Evolutionary conservation across 768 basidiomycete genomes (phyloP).

Genomic region (Pleurotus djamor): DNA sequence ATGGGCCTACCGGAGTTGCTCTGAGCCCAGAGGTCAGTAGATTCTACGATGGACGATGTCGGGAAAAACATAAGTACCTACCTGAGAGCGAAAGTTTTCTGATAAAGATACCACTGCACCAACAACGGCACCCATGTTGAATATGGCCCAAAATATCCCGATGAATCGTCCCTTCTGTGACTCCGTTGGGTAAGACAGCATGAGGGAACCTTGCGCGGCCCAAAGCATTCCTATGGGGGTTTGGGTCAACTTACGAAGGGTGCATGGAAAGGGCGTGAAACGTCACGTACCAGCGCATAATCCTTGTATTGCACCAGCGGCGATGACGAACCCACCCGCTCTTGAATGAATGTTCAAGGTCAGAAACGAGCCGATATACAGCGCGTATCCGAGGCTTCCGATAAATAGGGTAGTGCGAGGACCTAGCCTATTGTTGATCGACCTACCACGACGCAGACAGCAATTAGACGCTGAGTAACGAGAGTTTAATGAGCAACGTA

Average conservation of each 20-base stretch:
- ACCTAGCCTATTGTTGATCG: conserved; percentile 69
- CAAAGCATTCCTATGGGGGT: too few species aligned
- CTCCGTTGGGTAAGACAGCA: conserved; percentile 84
- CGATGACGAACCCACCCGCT: conserved; percentile 64
- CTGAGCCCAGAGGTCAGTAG: neutral
- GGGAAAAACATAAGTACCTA: conserved; percentile 20
- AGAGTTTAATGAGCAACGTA: conserved; percentile 6
- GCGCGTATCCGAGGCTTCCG: conserved; percentile 73
- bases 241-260: neutral
- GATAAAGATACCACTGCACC: conserved; percentile 76
- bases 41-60: neutral
- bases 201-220: conserved; percentile 81
- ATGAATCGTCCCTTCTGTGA: conserved; percentile 75
- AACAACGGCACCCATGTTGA: conserved; percentile 80
- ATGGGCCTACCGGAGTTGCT: conserved; percentile 9
- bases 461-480: neutral
- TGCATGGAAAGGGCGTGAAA: conserved; percentile 15
- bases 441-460: neutral
- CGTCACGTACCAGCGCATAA: conserved; percentile 67
- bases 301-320: conserved; percentile 71
- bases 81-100: conserved; percentile 63
- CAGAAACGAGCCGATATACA: conserved; percentile 56
- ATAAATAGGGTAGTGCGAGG: conserved; percentile 67
- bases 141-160: conserved; percentile 81
- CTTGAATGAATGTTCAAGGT: conserved; percentile 64